Evolutionary conservation across 1,139 yeast genomes (phyloP).

Genomic region (Diutina scorzettiae): DNA sequence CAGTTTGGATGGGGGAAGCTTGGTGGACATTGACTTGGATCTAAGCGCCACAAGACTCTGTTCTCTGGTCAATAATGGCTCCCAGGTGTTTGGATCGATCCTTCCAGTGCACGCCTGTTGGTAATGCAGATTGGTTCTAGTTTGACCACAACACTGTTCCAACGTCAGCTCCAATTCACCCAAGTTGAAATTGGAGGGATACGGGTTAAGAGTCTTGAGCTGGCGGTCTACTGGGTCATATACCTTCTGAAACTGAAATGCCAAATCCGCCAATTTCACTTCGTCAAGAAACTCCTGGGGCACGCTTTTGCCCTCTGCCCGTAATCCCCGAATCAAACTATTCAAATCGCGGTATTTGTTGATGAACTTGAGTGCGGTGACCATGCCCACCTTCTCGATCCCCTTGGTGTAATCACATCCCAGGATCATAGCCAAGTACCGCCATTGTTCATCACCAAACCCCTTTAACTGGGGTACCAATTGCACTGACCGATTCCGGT

Average conservation of each 20-base stretch:
- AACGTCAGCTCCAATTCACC: constrained; percentile 20
- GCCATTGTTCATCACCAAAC: constrained; percentile 44
- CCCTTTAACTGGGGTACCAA: constrained; percentile 34
- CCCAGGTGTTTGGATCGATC: constrained; percentile 53
- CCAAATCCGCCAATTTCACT: constrained; percentile 55
- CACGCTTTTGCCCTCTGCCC: constrained; percentile 50
- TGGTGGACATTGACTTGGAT: neutral
- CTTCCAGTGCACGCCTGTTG: constrained; percentile 49
- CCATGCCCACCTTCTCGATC: constrained; percentile 66
- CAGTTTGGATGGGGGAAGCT: neutral
- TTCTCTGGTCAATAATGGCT: constrained; percentile 34
- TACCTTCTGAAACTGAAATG: constrained; percentile 81
- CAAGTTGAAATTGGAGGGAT: constrained; percentile 28
- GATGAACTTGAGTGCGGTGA: constrained; percentile 60
- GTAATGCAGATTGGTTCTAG: constrained; percentile 37
- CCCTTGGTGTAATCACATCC: constrained; percentile 97
- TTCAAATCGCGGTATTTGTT: constrained; percentile 39
- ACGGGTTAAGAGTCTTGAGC: constrained; percentile 47
- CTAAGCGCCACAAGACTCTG: constrained; percentile 14
- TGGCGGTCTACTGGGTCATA: constrained; percentile 47
- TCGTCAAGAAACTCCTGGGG: constrained; percentile 52
- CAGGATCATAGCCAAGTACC: constrained; percentile 73
- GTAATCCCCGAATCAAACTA: constrained; percentile 42
- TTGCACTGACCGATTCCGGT: constrained; percentile 37
- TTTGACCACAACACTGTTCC: constrained; percentile 53